A percentile compares a stretch with the other conserved stretches of the same genome.
phyloP scores from a whole-genome alignment of 345 rosid species.

The Draba incana region DNA sequence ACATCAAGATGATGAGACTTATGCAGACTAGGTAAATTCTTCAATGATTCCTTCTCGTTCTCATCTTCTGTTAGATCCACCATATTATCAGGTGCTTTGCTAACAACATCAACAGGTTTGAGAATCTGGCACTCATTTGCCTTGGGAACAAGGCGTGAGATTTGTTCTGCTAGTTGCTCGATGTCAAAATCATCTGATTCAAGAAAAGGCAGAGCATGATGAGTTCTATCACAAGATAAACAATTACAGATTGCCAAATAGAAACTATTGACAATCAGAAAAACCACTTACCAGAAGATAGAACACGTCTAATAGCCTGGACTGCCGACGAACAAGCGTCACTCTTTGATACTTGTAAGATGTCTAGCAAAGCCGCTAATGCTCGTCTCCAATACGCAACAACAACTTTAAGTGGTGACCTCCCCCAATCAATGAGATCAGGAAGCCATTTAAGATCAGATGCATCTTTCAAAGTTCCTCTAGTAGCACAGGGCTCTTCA shows the following conservation, averaged over 20 bases:
- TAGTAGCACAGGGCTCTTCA: slow-evolving; percentile 44
- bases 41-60: slow-evolving; percentile 45
- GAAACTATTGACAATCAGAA: slow-evolving; percentile 19
- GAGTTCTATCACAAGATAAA: slow-evolving; percentile 4
- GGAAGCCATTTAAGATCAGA: slow-evolving; percentile 77
- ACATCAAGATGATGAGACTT: slow-evolving; percentile 43
- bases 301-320: slow-evolving; percentile 57
- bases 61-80: slow-evolving; percentile 41
- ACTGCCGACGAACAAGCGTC: slow-evolving; percentile 47
- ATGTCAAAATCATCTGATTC: slow-evolving; percentile 58
- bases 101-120: slow-evolving; percentile 40
- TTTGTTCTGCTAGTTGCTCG: slow-evolving; percentile 65
- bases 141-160: slow-evolving; percentile 58
- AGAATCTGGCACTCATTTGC: slow-evolving; percentile 43
- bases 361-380: slow-evolving; percentile 56
- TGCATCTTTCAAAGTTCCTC: slow-evolving; percentile 41
- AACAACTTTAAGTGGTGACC: slow-evolving; percentile 81
- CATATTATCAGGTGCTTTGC: slow-evolving; percentile 33
- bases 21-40: slow-evolving; percentile 44
- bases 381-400: slow-evolving; percentile 86
- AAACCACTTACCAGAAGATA: slow-evolving; percentile 64
- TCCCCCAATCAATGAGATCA: slow-evolving; percentile 92
- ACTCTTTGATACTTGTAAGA: slow-evolving; percentile 54
- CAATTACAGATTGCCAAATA: slow-evolving; percentile 20
- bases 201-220: slow-evolving; percentile 28